Conservation (phyloP, 2,329 filamentous ascomycete genomes). For the Colletotrichum sublineola region DNA sequence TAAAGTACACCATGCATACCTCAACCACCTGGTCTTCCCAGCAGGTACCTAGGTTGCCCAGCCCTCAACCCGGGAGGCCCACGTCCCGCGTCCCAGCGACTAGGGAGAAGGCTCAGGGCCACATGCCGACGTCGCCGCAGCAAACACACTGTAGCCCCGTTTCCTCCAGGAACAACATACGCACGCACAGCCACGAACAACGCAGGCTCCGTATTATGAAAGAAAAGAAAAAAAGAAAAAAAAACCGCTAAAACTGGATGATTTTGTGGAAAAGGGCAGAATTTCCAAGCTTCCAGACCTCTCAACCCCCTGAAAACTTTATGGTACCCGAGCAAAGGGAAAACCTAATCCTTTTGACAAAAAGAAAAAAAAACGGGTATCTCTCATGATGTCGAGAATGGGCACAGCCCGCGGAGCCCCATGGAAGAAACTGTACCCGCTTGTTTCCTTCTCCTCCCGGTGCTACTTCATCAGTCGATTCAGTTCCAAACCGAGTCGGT, state of each 20-base stretch:
- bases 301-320: background rate
- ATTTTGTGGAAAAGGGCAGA: conserved; percentile 24
- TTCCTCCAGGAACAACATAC: conserved; percentile 23
- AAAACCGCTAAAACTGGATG: background rate
- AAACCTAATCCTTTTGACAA: conserved; percentile 9
- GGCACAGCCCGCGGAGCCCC: conserved; percentile 24
- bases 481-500: background rate
- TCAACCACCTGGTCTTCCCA: background rate
- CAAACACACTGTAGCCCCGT: conserved; percentile 7
- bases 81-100: conserved; percentile 4
- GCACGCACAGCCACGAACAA: conserved; percentile 1
- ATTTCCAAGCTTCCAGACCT: conserved; percentile 4
- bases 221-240: background rate
- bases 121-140: background rate
- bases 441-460: conserved; percentile 17
- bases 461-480: background rate
- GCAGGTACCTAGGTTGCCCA: background rate
- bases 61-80: background rate
- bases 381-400: background rate
- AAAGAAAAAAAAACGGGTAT: conserved; percentile 4
- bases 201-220: background rate
- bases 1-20: background rate
- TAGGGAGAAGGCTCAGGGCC: no score
- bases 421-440: conserved; percentile 21
- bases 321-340: background rate